Base-by-base conservation (phyloP, 306 rosid species). In the Lablab purpureus region DNA sequence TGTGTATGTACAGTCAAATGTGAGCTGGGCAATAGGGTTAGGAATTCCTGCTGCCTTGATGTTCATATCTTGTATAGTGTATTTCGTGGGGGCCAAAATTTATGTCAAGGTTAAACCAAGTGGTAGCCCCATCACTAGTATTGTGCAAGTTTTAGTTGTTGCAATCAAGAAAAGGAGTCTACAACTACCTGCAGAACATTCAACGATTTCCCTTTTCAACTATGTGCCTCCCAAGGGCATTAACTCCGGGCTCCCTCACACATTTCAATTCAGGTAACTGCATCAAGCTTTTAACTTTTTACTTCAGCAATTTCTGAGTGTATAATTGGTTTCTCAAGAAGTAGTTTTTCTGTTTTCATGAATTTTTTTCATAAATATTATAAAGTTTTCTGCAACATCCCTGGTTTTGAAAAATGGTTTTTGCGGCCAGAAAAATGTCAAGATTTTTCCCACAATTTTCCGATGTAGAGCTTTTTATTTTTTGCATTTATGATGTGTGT, bases 101-200 rank as follows among this genome's bases (percentile, higher is more conserved):
- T 94, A 86, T 76, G 98, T 92, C 21, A 90, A 91, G 84, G 85
- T 92, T 76, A 80, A 89, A 76, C 97, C 97, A 75, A 84, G 73
- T 23, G 98, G 97, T 10, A 94, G 92, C 51, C 98, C 98, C 17
- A 56, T 94, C n/a, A 86, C 91, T 27, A 90, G 97, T 59, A 80
- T 94, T 78, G 77, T 84, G 36, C 97, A 89, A 78, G 97, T 94
- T 17, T 22, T 89, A 11, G 94, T 85, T 58, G 92, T 82, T 47
- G 80, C 97, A 10, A n/a, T 71, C 27, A 89, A 88, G 90, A 94
- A 88, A 80, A 81, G 94, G 75, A 50, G 47, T 7, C 62, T 92
- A 54, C 67, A 86, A 67, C 80, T 58, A 30, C 96, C 94, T 25
- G 66, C 87, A 15, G 67, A 82, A 11, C 58, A 71, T 71, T 91